Evolutionary conservation across 495 filamentous ascomycete species (phyloP).

Genomic region (Penicillium herquei): DNA sequence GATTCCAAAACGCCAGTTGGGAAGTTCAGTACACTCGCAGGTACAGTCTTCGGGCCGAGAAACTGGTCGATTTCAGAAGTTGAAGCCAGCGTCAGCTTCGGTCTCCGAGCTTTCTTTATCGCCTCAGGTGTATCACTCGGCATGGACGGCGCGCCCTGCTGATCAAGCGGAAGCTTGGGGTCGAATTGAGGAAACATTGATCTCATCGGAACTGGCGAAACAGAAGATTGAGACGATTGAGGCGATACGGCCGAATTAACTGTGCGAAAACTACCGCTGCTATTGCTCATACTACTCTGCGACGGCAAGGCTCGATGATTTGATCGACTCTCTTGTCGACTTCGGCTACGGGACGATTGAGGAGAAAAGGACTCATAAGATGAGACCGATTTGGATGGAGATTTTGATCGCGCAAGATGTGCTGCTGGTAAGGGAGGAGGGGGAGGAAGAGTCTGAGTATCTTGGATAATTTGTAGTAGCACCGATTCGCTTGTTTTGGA

Average conservation of each 20-base stretch:
- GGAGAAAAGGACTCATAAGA: conserved; percentile 15
- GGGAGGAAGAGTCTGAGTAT: conserved; percentile 32
- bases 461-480: conserved; percentile 39
- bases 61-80: conserved; percentile 39
- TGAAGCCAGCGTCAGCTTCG: conserved; percentile 29
- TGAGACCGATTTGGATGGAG: conserved; percentile 14
- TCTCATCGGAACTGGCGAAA: conserved; percentile 52
- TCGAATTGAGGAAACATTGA: conserved; percentile 86
- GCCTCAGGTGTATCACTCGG: conserved; percentile 35
- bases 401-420: conserved; percentile 20
- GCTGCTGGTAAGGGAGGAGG: conserved; percentile 17
- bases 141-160: conserved; percentile 64
- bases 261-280: conserved; percentile 14
- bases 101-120: conserved; percentile 41
- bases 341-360: conserved; percentile 24
- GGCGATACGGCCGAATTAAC: conserved; percentile 33
- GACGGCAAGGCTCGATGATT: conserved; percentile 14
- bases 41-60: conserved; percentile 46
- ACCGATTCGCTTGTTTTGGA: conserved; percentile 36
- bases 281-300: conserved; percentile 11
- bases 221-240: conserved; percentile 28
- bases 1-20: conserved; percentile 37
- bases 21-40: conserved; percentile 46
- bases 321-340: conserved; percentile 18
- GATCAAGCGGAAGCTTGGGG: conserved; percentile 61